Evolutionary conservation across 345 rosid genomes (phyloP), one percentile per base, ranked within the genome.

Genomic region (Dipteronia dyeriana): DNA sequence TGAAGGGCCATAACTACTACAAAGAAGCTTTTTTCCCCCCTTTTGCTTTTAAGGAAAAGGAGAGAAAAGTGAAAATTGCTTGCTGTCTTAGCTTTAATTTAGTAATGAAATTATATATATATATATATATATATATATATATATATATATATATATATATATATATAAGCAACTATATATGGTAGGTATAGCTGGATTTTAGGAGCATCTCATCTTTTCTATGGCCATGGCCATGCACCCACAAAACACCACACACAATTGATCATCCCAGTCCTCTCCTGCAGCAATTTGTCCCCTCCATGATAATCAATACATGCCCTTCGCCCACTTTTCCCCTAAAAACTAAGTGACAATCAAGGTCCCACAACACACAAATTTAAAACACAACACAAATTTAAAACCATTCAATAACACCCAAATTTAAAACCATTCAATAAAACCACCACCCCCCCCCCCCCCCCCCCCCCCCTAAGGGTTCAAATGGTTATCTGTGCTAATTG

Each of bases 31-130:
- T 49, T 38, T 23, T 64, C 76, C 71, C 1, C 4, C 26, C 63
- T 70, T 78, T 80, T 68, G 85, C 82, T 74, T 82, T 82, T 78
- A 76, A 71, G 77, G 63, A 65, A 80, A 82, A 65, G 45, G 68
- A 74, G 68, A 74, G 64, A 82, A 59, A 75, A 85, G 76, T 68
- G 74, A 64, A 65, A 66, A 25, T 29, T 59, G 23, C 26, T 67
- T 65, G 57, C 57, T 61, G 80, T 78, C 51, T 68, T 41, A 59
- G 69, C 77, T 80, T 82, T 80, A 65, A 77, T 59, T 26, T 62
- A 65, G 73, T 41, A 49, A 65, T 78, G 57, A 34, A 56, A 72
- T 63, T 71, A 61, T 31, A 56, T n/a, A 6, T 41, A 41, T 34
- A 34, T 34, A 26, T 26, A 26, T 1, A 0, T 54, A 57, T 57